Evolutionary conservation across 1,284 basidiomycete genomes (phyloP).

Genomic region (Apiotrichum siamense): DNA sequence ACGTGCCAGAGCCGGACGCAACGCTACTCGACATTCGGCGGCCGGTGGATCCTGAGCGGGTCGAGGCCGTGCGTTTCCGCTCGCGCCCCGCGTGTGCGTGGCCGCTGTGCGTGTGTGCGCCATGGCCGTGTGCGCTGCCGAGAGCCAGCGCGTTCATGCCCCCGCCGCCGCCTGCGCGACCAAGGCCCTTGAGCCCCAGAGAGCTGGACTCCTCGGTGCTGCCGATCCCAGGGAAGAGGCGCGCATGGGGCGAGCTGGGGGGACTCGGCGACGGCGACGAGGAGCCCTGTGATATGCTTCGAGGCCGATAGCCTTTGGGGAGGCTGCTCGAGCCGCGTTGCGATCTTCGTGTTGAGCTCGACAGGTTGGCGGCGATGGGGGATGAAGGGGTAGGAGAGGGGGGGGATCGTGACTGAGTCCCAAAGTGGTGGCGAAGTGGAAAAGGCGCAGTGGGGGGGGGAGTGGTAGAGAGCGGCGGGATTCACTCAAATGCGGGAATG

Average conservation of each 20-base stretch:
- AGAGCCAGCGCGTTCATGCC: too few relatives aligned
- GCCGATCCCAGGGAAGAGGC: not conserved
- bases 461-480: too few relatives aligned
- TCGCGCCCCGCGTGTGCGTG: not conserved
- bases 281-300: not conserved
- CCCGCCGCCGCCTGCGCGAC: too few relatives aligned
- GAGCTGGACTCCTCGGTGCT: not conserved
- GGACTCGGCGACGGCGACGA: not conserved
- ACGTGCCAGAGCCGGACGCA: too few relatives aligned
- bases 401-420: too few relatives aligned
- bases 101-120: not conserved
- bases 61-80: not conserved
- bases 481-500: too few relatives aligned
- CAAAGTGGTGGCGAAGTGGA: too few relatives aligned
- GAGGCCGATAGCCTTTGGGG: not conserved
- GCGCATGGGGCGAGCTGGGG: not conserved
- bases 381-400: not conserved
- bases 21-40: not conserved
- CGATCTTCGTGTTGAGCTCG: not conserved
- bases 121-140: not conserved
- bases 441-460: too few relatives aligned
- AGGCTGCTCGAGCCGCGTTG: not conserved
- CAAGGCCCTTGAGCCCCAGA: too few relatives aligned
- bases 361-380: slow-evolving; percentile 1
- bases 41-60: not conserved